Evolutionary conservation across 2,329 filamentous ascomycete species (phyloP), one percentile per base, ranked within the genome.

Genomic region (Fusarium sp.): DNA sequence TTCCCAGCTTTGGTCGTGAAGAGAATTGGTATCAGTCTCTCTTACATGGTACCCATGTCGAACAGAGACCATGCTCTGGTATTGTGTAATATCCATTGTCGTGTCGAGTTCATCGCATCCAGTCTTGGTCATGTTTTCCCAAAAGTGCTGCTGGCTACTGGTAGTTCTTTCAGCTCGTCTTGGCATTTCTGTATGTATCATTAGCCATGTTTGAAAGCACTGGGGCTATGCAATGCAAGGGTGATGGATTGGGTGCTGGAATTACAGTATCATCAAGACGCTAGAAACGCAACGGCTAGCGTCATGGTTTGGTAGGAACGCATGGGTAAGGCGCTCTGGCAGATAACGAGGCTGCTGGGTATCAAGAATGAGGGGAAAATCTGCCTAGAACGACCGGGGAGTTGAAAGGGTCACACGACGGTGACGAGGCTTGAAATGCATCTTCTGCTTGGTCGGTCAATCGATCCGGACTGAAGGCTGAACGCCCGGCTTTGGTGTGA

Each of bases 191-290:
- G 30, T 32, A 24, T 62, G 49, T 27, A 27, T 43, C 18, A 9
- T 52, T 41, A 41, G 49, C 41, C 32, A 48, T 65, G 40, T 48
- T 52, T 68, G 22, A 44, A 10, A 61, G 38, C 45, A 57, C 41
- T 22, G 52, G 70, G 73, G 73, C 73, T 74, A 65, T 73, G 73
- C 55, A 48, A 63, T 55, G 69, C 71, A 75, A 58, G 71, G 73
- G 38, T 52, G 34, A 51, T 38, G 55, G 47, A 70, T 69, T 69
- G 66, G 68, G 41, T 49, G 51, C 32, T 49, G 12, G 48, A 52
- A 38, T 51, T 43, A 41, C 27, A 38, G 20, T 10, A 60, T 47
- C 41, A 45, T 44, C 58, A 63, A 54, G 54, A 44, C 61, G 67
- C 73, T 71, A 74, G 62, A 65, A 65, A 38, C 52, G 41, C 58